These are phyloP conservation scores for Graphilbum sp. DNA, from an alignment of 2,329 filamentous ascomycete genomes.

Conservation along the genomic window DNA sequence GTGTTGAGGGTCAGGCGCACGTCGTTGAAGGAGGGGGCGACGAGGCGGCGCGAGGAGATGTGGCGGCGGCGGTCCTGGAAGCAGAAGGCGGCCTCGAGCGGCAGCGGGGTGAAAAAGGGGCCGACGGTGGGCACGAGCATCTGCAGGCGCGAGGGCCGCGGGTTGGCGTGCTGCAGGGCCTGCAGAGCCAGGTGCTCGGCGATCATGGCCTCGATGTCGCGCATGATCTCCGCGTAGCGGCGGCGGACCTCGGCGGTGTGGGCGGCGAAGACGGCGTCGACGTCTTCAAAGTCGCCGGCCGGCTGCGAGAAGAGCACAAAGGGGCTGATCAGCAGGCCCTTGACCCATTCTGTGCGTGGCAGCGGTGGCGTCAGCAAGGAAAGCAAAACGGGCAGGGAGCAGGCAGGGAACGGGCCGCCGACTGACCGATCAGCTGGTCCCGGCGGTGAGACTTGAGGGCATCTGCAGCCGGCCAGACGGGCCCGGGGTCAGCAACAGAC, in stretches of 20 bases:
- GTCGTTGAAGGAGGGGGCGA: slow-evolving; percentile 95
- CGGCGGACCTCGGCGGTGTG: slow-evolving; percentile 71
- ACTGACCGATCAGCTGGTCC: slow-evolving; percentile 57
- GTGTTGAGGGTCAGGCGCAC: slow-evolving; percentile 86
- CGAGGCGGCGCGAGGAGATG: slow-evolving; percentile 83
- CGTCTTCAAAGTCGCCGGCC: slow-evolving; percentile 63
- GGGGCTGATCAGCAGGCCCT: slow-evolving; percentile 80
- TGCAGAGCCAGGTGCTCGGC: slow-evolving; percentile 82
- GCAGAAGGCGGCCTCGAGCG: slow-evolving; percentile 77
- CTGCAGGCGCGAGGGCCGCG: slow-evolving; percentile 74
- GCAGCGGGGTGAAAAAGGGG: slow-evolving; percentile 81
- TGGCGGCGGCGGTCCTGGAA: slow-evolving; percentile 74
- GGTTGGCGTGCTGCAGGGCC: slow-evolving; percentile 31
- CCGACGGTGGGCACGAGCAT: slow-evolving; percentile 82
- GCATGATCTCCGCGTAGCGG: slow-evolving; percentile 88
- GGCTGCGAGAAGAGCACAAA: slow-evolving; percentile 96
- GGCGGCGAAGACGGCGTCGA: slow-evolving; percentile 45
- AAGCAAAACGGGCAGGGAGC: background rate
- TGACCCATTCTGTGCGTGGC: slow-evolving; percentile 66
- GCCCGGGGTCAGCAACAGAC: no score
- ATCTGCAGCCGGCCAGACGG: no score
- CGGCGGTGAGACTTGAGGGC: slow-evolving; percentile 68
- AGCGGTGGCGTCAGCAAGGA: background rate
- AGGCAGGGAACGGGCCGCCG: background rate
- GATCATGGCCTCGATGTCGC: slow-evolving; percentile 81